Conservation (phyloP, 2,329 filamentous ascomycete genomes). For the Aspergillus pseudoterreus region DNA sequence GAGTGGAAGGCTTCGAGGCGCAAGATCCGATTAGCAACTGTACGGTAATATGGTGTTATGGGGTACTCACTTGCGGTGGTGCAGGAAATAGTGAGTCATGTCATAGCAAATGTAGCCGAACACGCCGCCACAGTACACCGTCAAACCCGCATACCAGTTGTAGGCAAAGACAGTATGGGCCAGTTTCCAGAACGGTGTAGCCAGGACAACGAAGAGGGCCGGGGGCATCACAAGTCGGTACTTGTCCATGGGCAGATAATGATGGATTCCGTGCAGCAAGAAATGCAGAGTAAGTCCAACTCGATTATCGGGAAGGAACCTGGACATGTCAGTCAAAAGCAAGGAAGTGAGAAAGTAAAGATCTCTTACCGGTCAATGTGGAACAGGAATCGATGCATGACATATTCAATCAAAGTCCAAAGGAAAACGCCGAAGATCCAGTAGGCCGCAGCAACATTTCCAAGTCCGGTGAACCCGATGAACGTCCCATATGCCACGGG, state of each 20-base stretch:
- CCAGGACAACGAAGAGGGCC: slow-evolving; percentile 76
- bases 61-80: slow-evolving; percentile 72
- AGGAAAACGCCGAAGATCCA: slow-evolving; percentile 69
- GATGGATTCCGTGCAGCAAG: slow-evolving; percentile 91
- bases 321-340: slow-evolving; percentile 36
- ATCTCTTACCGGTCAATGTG: slow-evolving; percentile 78
- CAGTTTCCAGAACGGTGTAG: slow-evolving; percentile 86
- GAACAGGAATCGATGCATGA: slow-evolving; percentile 85
- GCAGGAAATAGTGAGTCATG: slow-evolving; percentile 96
- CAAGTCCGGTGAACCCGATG: slow-evolving; percentile 60
- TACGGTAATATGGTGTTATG: background rate
- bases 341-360: background rate
- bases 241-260: slow-evolving; percentile 99
- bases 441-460: slow-evolving; percentile 51
- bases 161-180: slow-evolving; percentile 78
- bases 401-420: slow-evolving; percentile 90
- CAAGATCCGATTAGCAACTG: slow-evolving; percentile 8
- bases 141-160: slow-evolving; percentile 76
- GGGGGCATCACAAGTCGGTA: slow-evolving; percentile 97
- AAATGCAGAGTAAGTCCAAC: slow-evolving; percentile 86
- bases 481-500: slow-evolving; percentile 68
- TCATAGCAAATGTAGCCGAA: slow-evolving; percentile 97
- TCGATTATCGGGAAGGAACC: slow-evolving; percentile 85
- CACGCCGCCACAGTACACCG: slow-evolving; percentile 82
- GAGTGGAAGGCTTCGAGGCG: slow-evolving; percentile 60